Evolutionary conservation across 2,329 filamentous ascomycete species (phyloP).

Genomic region (Fusarium pilosicola): DNA sequence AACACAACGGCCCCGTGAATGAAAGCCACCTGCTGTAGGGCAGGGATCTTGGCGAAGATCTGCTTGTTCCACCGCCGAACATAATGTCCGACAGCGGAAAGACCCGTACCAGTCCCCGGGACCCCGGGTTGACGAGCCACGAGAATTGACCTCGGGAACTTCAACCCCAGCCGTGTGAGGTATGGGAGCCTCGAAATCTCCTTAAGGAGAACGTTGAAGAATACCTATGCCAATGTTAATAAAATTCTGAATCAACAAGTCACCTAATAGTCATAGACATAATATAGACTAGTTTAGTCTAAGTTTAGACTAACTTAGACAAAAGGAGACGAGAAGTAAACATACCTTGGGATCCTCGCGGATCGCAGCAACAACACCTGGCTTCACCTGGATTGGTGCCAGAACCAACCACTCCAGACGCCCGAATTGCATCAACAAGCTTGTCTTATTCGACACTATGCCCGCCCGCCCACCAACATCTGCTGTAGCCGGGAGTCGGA

Average conservation of each 20-base stretch:
- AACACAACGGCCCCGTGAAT: not conserved
- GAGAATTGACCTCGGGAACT: not conserved
- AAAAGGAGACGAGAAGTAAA: not conserved
- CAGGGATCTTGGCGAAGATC: not conserved
- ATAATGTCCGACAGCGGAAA: not conserved
- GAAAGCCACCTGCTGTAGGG: not conserved
- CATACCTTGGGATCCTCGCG: not conserved
- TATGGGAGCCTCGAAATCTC: not conserved
- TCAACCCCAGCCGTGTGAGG: not conserved
- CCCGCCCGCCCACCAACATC: not conserved
- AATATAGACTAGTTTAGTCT: not conserved
- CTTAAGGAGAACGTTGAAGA: not conserved
- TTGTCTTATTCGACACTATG: not conserved
- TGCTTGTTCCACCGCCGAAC: not conserved
- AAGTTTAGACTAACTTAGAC: not conserved
- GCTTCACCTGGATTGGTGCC: not conserved
- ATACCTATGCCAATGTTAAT: fast-evolving
- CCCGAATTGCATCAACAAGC: not conserved
- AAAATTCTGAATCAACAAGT: not conserved
- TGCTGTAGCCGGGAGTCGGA: not conserved
- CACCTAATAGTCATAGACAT: not conserved
- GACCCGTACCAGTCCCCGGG: not conserved
- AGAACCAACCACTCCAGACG: not conserved
- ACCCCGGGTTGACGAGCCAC: not conserved
- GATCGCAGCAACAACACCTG: not conserved